A percentile compares a stretch with the other conserved stretches of the same genome.
These are phyloP conservation scores for Fusarium poae DNA, from an alignment of 2,329 filamentous ascomycete genomes.

Conservation along the genomic window DNA sequence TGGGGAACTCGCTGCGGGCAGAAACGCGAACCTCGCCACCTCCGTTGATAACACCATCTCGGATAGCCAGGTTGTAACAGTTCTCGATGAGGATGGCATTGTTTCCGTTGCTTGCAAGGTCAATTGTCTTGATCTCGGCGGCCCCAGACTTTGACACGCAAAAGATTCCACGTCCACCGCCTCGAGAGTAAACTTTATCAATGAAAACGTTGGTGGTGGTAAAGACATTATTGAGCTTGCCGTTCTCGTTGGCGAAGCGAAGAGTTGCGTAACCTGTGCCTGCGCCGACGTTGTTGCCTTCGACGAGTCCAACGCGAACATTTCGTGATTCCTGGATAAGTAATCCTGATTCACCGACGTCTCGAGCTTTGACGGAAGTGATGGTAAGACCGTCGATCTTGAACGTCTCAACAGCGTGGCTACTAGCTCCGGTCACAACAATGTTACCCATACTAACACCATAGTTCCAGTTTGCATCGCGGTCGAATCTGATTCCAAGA, in stretches of 20 bases:
- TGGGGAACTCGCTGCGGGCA: conserved; percentile 66
- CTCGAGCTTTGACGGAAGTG: conserved; percentile 63
- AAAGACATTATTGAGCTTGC: conserved; percentile 64
- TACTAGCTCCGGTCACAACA: conserved; percentile 64
- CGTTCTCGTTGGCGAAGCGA: conserved; percentile 69
- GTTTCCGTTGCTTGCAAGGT: conserved; percentile 66
- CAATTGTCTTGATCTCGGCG: conserved; percentile 62
- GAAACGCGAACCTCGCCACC: conserved; percentile 68
- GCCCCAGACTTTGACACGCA: conserved; percentile 69
- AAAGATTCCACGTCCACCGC: conserved; percentile 69
- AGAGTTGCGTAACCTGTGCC: conserved; percentile 69
- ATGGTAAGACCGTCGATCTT: conserved; percentile 69
- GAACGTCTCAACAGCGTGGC: conserved; percentile 70
- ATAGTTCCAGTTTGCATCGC: conserved; percentile 64
- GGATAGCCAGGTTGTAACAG: conserved; percentile 68
- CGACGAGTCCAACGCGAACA: conserved; percentile 65
- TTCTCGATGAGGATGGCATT: conserved; percentile 71
- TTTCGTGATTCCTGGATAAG: conserved; percentile 67
- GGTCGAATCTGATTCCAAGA: conserved; percentile 69
- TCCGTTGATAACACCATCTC: conserved; percentile 64
- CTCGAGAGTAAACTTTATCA: conserved; percentile 66
- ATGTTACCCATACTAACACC: conserved; percentile 68
- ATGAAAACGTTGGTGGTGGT: conserved; percentile 64
- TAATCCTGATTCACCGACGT: conserved; percentile 69
- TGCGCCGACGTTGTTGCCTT: conserved; percentile 66